A percentile compares a stretch with the other conserved stretches of the same genome.
These are phyloP conservation scores for Baudoinia panamericana DNA, from an alignment of 495 filamentous ascomycete genomes.

Conservation along the genomic window DNA sequence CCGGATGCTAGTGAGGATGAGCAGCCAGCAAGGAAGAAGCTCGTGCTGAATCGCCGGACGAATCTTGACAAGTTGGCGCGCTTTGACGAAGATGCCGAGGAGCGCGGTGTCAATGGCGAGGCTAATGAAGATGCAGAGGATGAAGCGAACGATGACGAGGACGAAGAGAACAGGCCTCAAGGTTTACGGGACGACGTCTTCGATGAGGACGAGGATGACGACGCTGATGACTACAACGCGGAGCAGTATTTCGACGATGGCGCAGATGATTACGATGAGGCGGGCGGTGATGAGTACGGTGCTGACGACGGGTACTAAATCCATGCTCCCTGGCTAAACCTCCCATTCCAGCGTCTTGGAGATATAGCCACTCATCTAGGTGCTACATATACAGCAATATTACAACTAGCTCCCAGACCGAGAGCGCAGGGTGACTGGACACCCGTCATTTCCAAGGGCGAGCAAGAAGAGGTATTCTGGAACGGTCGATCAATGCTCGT, in stretches of 20 bases:
- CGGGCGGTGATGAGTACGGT: constrained; percentile 33
- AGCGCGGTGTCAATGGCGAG: constrained; percentile 18
- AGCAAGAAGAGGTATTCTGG: too few relatives aligned
- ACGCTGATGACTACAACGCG: constrained; percentile 50
- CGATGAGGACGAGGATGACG: constrained; percentile 40
- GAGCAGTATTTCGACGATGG: constrained; percentile 55
- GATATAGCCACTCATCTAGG: too few relatives aligned
- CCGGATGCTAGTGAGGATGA: constrained; percentile 31
- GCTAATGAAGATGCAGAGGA: constrained; percentile 28
- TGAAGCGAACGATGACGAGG: constrained; percentile 18
- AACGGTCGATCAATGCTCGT: too few relatives aligned
- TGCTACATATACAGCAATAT: too few relatives aligned
- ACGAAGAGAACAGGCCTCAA: constrained; percentile 29
- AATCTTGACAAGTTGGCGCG: constrained; percentile 29
- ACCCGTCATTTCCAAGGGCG: too few relatives aligned
- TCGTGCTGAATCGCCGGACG: constrained; percentile 9
- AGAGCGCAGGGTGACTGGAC: too few relatives aligned
- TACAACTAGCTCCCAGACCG: too few relatives aligned
- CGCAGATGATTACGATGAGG: constrained; percentile 43
- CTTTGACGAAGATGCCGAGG: constrained; percentile 34
- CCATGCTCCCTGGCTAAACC: too few relatives aligned
- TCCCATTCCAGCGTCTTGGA: too few relatives aligned
- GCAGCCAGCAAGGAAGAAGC: constrained; percentile 24
- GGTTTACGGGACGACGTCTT: constrained; percentile 32
- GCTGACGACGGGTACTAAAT: not conserved